These are phyloP conservation scores for Anastatica hierochuntica DNA, from an alignment of 345 rosid genomes.

Conservation along the genomic window DNA sequence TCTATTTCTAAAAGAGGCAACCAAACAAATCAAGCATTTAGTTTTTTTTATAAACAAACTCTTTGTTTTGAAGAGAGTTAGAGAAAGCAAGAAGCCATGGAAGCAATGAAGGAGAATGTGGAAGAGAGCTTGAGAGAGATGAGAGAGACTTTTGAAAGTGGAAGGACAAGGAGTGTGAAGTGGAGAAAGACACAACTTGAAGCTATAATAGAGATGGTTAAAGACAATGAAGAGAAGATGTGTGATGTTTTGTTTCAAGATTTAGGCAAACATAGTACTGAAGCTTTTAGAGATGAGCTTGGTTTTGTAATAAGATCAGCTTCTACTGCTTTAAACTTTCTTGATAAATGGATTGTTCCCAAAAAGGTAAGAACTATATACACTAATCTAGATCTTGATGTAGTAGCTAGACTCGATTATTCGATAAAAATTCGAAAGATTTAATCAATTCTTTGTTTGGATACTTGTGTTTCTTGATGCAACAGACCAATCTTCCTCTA, in stretches of 20 bases:
- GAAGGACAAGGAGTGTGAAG: slow-evolving; percentile 43
- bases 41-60: background rate
- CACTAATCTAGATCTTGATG: background rate
- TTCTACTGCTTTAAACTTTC: slow-evolving; percentile 29
- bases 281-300: slow-evolving; percentile 69
- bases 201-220: slow-evolving; percentile 44
- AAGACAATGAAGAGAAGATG: slow-evolving; percentile 44
- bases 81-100: slow-evolving; percentile 20
- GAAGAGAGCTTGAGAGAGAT: slow-evolving; percentile 39
- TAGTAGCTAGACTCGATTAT: too few relatives aligned
- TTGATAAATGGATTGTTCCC: slow-evolving; percentile 75
- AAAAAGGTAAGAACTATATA: slow-evolving; percentile 35
- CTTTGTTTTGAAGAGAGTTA: background rate
- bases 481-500: slow-evolving; percentile 45
- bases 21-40: background rate
- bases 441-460: background rate
- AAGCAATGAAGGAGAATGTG: slow-evolving; percentile 24
- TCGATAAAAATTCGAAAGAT: too few relatives aligned
- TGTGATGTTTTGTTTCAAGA: slow-evolving; percentile 49
- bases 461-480: background rate
- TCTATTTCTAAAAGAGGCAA: slow-evolving; percentile 4
- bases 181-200: slow-evolving; percentile 77
- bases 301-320: slow-evolving; percentile 65
- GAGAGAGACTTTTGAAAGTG: slow-evolving; percentile 43
- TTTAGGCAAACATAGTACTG: slow-evolving; percentile 74